These are phyloP conservation scores for Russula abietina DNA, from an alignment of 768 basidiomycete genomes.

Conservation along the genomic window DNA sequence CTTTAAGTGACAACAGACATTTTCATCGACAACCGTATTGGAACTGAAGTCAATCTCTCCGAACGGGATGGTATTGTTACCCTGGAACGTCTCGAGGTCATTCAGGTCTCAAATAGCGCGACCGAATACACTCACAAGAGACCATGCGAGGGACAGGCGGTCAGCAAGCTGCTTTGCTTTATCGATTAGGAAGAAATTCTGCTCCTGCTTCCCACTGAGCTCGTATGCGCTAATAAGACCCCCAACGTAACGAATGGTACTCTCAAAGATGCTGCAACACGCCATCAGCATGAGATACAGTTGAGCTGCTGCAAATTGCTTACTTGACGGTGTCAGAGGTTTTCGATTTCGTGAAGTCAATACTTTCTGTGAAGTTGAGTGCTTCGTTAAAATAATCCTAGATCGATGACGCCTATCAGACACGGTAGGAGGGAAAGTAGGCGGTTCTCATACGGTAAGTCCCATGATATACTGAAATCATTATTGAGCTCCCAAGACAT, in stretches of 20 bases:
- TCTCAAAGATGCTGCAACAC: constrained; percentile 57
- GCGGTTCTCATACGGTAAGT: constrained; percentile 35
- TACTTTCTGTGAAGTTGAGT: constrained; percentile 43
- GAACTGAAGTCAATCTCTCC: constrained; percentile 35
- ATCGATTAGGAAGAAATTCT: constrained; percentile 45
- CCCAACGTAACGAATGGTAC: constrained; percentile 67
- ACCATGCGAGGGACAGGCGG: constrained; percentile 58
- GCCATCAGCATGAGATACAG: not conserved
- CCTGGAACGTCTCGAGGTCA: constrained; percentile 26
- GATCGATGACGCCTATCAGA: not conserved
- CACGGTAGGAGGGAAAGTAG: not conserved
- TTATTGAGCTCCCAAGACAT: constrained; percentile 38
- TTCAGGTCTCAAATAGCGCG: not conserved
- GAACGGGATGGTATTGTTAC: constrained; percentile 35
- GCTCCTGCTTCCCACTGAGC: constrained; percentile 42
- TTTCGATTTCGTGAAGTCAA: constrained; percentile 51
- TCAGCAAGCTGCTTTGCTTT: constrained; percentile 61
- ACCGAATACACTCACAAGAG: constrained; percentile 38
- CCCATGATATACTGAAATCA: constrained; percentile 52
- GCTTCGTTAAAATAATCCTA: constrained; percentile 52
- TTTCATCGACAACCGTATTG: constrained; percentile 30
- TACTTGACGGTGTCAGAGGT: constrained; percentile 44
- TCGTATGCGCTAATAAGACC: constrained; percentile 66
- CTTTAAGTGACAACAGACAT: constrained; percentile 28
- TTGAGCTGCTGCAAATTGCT: not conserved